These are phyloP conservation scores for Sugiyamaella japonica DNA, from an alignment of 1,139 yeast genomes.

Conservation along the genomic window DNA sequence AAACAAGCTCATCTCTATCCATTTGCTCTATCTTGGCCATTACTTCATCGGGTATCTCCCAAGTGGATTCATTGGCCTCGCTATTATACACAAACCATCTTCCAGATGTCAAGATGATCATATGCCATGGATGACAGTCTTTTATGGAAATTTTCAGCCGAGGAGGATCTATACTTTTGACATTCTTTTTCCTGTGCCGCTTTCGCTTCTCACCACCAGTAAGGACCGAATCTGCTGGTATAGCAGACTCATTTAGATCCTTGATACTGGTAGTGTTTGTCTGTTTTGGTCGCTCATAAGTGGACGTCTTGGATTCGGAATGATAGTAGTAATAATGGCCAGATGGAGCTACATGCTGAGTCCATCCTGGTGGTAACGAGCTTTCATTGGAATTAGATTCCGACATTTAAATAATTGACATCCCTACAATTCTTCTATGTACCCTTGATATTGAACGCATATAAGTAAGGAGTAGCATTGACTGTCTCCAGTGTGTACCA, in stretches of 20 bases:
- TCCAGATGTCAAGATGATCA: slow-evolving; percentile 49
- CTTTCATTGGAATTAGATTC: neutral
- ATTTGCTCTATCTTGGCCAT: slow-evolving; percentile 36
- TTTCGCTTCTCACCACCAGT: neutral
- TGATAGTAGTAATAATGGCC: slow-evolving; percentile 40
- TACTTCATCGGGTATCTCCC: slow-evolving; percentile 45
- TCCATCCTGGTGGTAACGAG: slow-evolving; percentile 36
- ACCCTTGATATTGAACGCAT: neutral
- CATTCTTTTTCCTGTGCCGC: slow-evolving; percentile 3
- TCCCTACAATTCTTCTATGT: neutral
- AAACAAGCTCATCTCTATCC: slow-evolving; percentile 42
- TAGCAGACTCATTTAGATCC: neutral
- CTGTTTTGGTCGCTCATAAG: slow-evolving; percentile 34
- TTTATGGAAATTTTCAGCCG: slow-evolving; percentile 27
- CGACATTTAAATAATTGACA: slow-evolving; percentile 4
- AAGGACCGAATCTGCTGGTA: too few relatives aligned
- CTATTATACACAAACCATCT: slow-evolving; percentile 47
- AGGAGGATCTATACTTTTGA: slow-evolving; percentile 23
- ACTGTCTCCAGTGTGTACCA: too few relatives aligned
- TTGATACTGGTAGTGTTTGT: neutral
- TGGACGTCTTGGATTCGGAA: slow-evolving; percentile 34
- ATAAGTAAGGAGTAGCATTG: too few relatives aligned
- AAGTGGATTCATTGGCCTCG: slow-evolving; percentile 38
- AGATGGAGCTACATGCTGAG: slow-evolving; percentile 38
- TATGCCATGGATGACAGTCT: slow-evolving; percentile 42